Evolutionary conservation across 225 moss, liverwort and hornwort species (phyloP), one percentile per base, ranked within the genome.

Genomic region (Rhytidiadelphus loreus): DNA sequence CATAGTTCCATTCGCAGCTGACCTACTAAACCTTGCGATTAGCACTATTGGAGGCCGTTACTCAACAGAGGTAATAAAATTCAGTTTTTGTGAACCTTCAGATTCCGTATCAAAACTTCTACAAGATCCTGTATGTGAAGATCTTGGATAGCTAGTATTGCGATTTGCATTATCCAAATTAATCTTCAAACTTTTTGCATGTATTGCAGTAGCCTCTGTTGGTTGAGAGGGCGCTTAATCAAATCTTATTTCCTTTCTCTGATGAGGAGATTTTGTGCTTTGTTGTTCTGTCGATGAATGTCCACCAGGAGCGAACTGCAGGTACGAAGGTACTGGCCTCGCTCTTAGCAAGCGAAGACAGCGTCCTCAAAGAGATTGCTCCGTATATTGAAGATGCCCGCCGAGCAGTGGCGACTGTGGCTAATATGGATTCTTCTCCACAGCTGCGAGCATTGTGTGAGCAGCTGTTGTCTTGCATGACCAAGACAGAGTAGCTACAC

Each of bases 271-370:
- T 30, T 30, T 52, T 64, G 15, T 55, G 86, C 74, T 81, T 37
- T 69, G 77, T 30, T 83, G 61, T 41, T 68, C 48, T 90, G 80
- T 90, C 63, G 78, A 82, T 85, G 89, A 69, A 65, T 80, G 23
- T 61, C 37, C 87, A 80, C 82, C 79, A 98, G 98, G 96, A 95
- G 82, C 93, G 96, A 83, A 90, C 94, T 65, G 93, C 92, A 75
- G 96, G 95, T 33, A 93, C 96, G 14, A 99, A 96, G 88, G 91
- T 99, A 16, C 85, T 99, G 87, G 96, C 98, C 43, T 95, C 98
- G 48, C 92, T 99, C 71, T 90, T 99, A 61, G 97, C 93, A 63
- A 96, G 96, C 77, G 98, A 99, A 57, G 98, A 99, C 32, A 79
- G 83, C 48, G 85, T 99, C 59, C 92, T 97, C 30, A 89, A 91